A percentile compares a stretch with the other conserved stretches of the same genome.
Conservation (phyloP, 2,329 filamentous ascomycete genomes). For the Cercospora janseana region DNA sequence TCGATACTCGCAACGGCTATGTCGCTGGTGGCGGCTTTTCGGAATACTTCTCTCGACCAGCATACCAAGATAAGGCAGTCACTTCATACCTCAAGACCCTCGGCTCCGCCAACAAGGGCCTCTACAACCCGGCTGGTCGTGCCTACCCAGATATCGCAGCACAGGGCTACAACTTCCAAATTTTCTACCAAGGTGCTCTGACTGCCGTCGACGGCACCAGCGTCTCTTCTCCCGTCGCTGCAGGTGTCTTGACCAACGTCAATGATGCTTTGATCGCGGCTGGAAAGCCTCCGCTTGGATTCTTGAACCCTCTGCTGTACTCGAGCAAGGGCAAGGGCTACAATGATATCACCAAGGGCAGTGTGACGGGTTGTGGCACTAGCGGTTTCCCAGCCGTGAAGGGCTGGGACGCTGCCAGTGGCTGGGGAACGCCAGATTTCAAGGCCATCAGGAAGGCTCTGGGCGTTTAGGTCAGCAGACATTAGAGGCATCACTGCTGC, state of each 20-base stretch:
- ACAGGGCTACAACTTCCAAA: slow-evolving; percentile 52
- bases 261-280: slow-evolving; percentile 59
- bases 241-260: slow-evolving; percentile 56
- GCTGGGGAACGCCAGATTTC: slow-evolving; percentile 32
- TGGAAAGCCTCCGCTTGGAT: slow-evolving; percentile 54
- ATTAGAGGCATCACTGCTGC: neutral
- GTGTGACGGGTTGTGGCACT: slow-evolving; percentile 40
- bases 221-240: slow-evolving; percentile 58
- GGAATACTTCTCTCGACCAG: slow-evolving; percentile 44
- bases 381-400: slow-evolving; percentile 28
- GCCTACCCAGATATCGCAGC: slow-evolving; percentile 49
- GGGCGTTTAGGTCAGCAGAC: slow-evolving; percentile 4
- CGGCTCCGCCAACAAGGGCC: slow-evolving; percentile 40
- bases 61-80: slow-evolving; percentile 46
- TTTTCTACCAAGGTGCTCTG: slow-evolving; percentile 44
- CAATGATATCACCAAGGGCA: slow-evolving; percentile 49
- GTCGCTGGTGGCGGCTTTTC: slow-evolving; percentile 47
- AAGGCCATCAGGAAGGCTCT: slow-evolving; percentile 20
- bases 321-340: slow-evolving; percentile 47
- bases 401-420: slow-evolving; percentile 32
- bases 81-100: slow-evolving; percentile 42
- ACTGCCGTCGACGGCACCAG: slow-evolving; percentile 52
- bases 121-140: slow-evolving; percentile 46
- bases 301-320: slow-evolving; percentile 63
- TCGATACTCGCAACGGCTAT: slow-evolving; percentile 42